Base-by-base conservation (phyloP, 495 filamentous ascomycete species). In the Hypoxylon lienhwacheense region DNA sequence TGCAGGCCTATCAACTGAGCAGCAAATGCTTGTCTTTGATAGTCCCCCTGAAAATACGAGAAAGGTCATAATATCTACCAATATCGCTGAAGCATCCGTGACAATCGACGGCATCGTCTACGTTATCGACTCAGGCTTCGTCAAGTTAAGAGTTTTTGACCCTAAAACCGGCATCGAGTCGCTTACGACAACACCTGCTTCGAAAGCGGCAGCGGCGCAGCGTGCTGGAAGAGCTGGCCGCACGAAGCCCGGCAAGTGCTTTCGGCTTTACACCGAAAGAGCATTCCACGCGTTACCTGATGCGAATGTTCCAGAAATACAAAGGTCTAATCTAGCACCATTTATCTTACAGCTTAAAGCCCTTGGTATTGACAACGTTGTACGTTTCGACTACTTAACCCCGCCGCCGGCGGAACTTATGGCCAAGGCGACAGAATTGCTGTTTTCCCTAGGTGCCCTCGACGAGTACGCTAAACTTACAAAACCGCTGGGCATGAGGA, bases 61-160 rank as follows among this genome's bases (percentile, higher is more conserved):
- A 10, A 98, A 97, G 67, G 88, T 96, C 24, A 87, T 98, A 34
- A 84, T 98, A 52, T 90, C 88, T 2, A 97, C 93, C 36, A 97
- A 97, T 66, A 97, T 98, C 55, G 90, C 93, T 25, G 93, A 98
- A 73, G 95, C 93, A 14, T 92, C 87, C 0, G 83, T 98, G 11
- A 98, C 93, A 5, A 96, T 98, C 34, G 87, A 95, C 48, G 91
- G 90, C 4, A 89, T 97, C 55, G 84, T 90, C 36, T 97, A 91
- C 63, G 92, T 98, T 12, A 79, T 97, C 42, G 93, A 98, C 67
- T 87, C 83, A 35, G 93, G 95, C 6, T 96, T 89, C 64, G 90
- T 95, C 54, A 97, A 99, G 59, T 70, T 96, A 2, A 83, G 91
- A 25, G 89, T 89, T 4, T 97, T 88, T 72, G 89, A 96, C 57